Percentiles rank a stretch among this genome's conserved stretches.
phyloP scores from a whole-genome alignment of 2,329 filamentous ascomycete genomes.

The Cordyceps farinosa region DNA sequence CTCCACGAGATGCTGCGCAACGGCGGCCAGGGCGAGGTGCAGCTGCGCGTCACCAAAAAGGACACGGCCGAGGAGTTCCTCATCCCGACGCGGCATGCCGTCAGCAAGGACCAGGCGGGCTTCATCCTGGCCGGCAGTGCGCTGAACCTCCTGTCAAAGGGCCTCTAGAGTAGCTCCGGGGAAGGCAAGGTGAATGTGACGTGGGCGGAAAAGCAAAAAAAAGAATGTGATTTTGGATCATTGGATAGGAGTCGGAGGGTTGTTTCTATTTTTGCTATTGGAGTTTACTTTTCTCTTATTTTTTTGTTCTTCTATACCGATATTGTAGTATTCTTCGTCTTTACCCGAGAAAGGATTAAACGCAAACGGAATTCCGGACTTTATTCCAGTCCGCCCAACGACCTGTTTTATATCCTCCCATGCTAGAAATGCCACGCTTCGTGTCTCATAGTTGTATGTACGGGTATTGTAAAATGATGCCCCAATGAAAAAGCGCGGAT shows the following conservation, averaged over 20 bases:
- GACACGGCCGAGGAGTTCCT: conserved; percentile 59
- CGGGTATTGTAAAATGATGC: too few species aligned
- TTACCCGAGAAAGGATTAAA: not conserved
- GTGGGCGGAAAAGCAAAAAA: not conserved
- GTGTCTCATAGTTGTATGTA: not conserved
- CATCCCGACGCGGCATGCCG: conserved; percentile 79
- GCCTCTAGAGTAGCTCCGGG: conserved; percentile 23
- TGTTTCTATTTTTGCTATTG: not conserved
- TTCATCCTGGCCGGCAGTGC: conserved; percentile 95
- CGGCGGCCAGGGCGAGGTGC: conserved; percentile 74
- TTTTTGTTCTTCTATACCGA: not conserved
- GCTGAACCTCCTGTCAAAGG: conserved; percentile 79
- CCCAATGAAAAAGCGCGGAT: not conserved
- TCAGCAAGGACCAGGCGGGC: conserved; percentile 83
- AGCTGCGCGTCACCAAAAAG: conserved; percentile 59
- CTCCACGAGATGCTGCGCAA: conserved; percentile 76
- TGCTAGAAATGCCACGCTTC: not conserved
- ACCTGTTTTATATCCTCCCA: not conserved
- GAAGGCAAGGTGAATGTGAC: not conserved
- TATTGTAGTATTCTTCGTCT: not conserved
- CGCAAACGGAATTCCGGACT: not conserved
- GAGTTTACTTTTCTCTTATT: not conserved
- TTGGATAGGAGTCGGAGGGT: not conserved
- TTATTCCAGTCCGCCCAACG: not conserved
- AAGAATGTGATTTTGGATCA: not conserved